Conservation (phyloP, 2,329 filamentous ascomycete species). For the Arthrobotrys pseudoclavata region DNA sequence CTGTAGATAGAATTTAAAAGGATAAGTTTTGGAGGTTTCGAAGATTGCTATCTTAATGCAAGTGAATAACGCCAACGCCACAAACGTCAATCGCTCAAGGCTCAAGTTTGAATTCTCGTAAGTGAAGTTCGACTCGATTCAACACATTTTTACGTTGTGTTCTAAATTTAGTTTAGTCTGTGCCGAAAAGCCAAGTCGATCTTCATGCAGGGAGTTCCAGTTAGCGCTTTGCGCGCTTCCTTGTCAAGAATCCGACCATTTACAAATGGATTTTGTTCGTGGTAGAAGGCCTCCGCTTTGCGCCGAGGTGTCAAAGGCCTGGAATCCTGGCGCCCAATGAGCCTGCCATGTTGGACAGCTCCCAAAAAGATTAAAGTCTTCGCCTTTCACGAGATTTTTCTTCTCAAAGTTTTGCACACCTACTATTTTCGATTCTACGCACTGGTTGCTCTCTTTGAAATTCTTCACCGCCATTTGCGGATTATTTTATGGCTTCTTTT, state of each 20-base stretch:
- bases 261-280: slow-evolving; percentile 1
- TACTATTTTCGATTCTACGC: slow-evolving; percentile 7
- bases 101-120: too few species aligned
- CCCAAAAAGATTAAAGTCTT: slow-evolving; percentile 9
- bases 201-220: slow-evolving; percentile 21
- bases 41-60: too few species aligned
- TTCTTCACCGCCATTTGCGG: background rate
- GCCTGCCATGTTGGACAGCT: background rate
- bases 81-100: too few species aligned
- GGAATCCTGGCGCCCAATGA: background rate
- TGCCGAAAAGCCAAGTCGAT: slow-evolving; percentile 14
- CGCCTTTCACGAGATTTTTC: background rate
- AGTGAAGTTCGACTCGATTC: background rate
- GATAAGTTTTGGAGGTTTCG: too few species aligned
- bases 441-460: slow-evolving; percentile 9
- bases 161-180: slow-evolving; percentile 26
- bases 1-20: too few species aligned
- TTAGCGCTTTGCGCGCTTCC: slow-evolving; percentile 16
- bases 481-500: background rate
- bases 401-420: slow-evolving; percentile 12
- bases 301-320: slow-evolving; percentile 1
- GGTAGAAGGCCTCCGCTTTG: background rate
- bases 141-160: background rate
- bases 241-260: background rate
- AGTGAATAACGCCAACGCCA: too few species aligned